Conservation (phyloP, 2,329 filamentous ascomycete genomes). For the Stagonosporopsis vannaccii region DNA sequence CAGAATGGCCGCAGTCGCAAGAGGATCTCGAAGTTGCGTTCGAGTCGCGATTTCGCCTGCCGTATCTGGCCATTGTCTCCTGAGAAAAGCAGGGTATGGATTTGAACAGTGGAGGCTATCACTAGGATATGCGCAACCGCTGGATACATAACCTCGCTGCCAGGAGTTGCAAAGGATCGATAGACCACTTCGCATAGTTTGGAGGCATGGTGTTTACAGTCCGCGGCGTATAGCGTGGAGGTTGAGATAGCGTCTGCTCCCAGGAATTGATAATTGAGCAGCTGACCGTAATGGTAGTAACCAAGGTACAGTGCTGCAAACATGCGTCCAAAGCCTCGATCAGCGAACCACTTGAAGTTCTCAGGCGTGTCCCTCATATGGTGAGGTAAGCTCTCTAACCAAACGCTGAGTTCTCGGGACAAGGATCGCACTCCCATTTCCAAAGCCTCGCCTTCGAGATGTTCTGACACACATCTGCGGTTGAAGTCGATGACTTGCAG, state of each 20-base stretch:
- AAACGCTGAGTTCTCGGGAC: constrained; percentile 28
- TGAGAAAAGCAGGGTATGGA: constrained; percentile 34
- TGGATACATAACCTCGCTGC: constrained; percentile 33
- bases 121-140: constrained; percentile 35
- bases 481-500: constrained; percentile 36
- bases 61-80: constrained; percentile 30
- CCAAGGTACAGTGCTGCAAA: constrained; percentile 34
- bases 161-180: constrained; percentile 27
- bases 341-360: constrained; percentile 32
- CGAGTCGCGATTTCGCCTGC: constrained; percentile 30
- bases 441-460: constrained; percentile 26
- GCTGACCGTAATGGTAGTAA: constrained; percentile 35
- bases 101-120: constrained; percentile 34
- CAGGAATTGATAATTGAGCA: constrained; percentile 35
- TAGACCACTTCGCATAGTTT: constrained; percentile 34
- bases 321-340: constrained; percentile 31
- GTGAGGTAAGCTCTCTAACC: constrained; percentile 30
- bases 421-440: constrained; percentile 27
- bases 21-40: constrained; percentile 36
- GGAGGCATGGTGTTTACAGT: constrained; percentile 33
- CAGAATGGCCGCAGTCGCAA: constrained; percentile 31
- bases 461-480: constrained; percentile 30
- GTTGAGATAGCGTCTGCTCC: constrained; percentile 24
- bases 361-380: constrained; percentile 35
- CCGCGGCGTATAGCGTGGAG: constrained; percentile 28